Base-by-base conservation (phyloP, 768 basidiomycete genomes). In the Myochromella boudieri region DNA sequence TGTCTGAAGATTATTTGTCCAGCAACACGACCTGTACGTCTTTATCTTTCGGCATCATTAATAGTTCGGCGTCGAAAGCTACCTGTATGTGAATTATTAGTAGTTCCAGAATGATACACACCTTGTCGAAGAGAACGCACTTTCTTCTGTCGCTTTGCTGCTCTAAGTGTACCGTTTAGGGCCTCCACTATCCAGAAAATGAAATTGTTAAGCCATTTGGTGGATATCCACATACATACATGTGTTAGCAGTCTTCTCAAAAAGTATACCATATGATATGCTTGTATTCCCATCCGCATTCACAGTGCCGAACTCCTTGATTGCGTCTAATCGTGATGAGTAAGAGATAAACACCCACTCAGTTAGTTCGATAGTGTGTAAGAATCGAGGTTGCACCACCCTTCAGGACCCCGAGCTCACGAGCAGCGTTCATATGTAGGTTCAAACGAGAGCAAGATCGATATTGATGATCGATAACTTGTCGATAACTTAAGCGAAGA, bases 31-130 rank as follows among this genome's bases (percentile, higher is more conserved):
- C 71, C 37, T 67, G 67, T 3, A 75, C 73, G 45, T 75, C 73
- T 53, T 75, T 75, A 55, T 76, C 74, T 52, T 61, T 71, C 25
- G 74, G 75, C 72, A 75, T 75, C 72, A 77, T 74, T 46, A 77
- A 49, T 8, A 77, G 61, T 55, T 77, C 75, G 12, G 65, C 71
- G 32, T 71, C 63, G 51, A 76, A 77, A 2, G 68, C 51, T 15
- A 75, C 72, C 74, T 76, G 27, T 6, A 48, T 1, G 17, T 29
- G 8, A 14, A 29, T n/a, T 29, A 32, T 12, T 31, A 39, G 14
- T 14, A 3, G 14, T 12, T 10, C 27, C n/a, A 29, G n/a, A 31
- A n/a, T 5, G 31, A 26, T 45, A 1, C 45, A 8, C 29, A n/a
- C 29, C n/a, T 31, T 29, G 6, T 26, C 26, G 5, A 22, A 10